Evolutionary conservation across 2,329 filamentous ascomycete species (phyloP), one percentile per base, ranked within the genome.

Genomic region (Trichoderma harzianum): DNA sequence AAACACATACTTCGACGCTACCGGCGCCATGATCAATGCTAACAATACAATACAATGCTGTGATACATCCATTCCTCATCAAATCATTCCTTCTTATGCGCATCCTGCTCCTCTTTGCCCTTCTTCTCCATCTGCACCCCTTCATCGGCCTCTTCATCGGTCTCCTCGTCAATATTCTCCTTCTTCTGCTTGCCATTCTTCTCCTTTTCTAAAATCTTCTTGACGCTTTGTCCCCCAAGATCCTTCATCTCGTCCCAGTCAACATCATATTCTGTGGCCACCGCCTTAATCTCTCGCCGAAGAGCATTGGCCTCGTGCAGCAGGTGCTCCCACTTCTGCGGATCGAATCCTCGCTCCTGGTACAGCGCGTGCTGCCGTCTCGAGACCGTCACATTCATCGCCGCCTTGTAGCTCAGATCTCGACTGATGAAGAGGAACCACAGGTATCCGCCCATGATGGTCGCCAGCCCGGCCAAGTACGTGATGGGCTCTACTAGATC

Each of bases 391-490:
- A 97, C 87, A 79, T 97, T 95, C 83, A 97, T 90, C 32, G 95
- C 94, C 3, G 91, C 91, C 75, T 92, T 91, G 84, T 97, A 97
- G 74, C 90, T 93, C 12, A 97, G 90, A 81, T 97, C 94, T 24
- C 93, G 89, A 82, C 95, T 97, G 83, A 97, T 93, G 82, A 95
- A 97, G 14, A 97, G 84, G 80, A 98, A 97, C 93, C 94, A 98
- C 69, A 97, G 85, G 78, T 98, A 98, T 75, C 94, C 95, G 8
- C 91, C 91, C 84, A 97, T 97, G 77, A 97, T 89, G 14, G 92
- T 94, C 0, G 91, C 89, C 74, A 98, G 85, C n/a, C 94, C 93
- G 2, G 93, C 94, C 18, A 97, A 89, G 78, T 97, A 97, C 39
- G 94, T 97, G 2, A 97, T 89, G 0, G 94, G 94, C 81, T 97